phyloP scores from a whole-genome alignment of 495 filamentous ascomycete genomes.

The Aspergillus ostianus region DNA sequence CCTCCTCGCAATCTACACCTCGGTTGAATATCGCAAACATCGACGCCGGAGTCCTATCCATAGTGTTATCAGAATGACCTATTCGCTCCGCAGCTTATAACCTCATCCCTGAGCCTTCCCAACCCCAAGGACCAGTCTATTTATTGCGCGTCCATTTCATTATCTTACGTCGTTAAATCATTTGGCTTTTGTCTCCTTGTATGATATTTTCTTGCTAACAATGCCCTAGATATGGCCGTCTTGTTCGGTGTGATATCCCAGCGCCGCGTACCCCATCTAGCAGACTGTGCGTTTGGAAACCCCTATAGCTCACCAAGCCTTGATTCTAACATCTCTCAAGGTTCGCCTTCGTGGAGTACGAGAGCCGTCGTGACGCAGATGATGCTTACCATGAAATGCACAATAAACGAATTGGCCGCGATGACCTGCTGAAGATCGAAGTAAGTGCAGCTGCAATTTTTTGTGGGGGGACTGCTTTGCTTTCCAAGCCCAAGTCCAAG shows the following conservation, averaged over 20 bases:
- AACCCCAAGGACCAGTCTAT: not conserved
- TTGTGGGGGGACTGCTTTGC: not conserved
- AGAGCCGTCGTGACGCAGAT: slow-evolving; percentile 97
- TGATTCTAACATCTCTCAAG: slow-evolving; percentile 45
- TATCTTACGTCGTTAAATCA: not conserved
- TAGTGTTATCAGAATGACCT: slow-evolving; percentile 7
- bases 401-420: slow-evolving; percentile 95
- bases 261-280: slow-evolving; percentile 89
- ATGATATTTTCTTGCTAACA: not conserved
- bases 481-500: not conserved
- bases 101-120: not conserved
- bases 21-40: slow-evolving; percentile 22
- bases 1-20: slow-evolving; percentile 18
- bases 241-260: slow-evolving; percentile 98
- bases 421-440: slow-evolving; percentile 97
- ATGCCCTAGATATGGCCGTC: slow-evolving; percentile 82
- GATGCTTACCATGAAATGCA: slow-evolving; percentile 99
- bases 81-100: slow-evolving; percentile 6
- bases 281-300: slow-evolving; percentile 72
- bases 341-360: slow-evolving; percentile 99
- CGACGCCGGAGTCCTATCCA: slow-evolving; percentile 19
- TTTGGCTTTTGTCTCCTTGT: not conserved
- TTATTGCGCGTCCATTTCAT: not conserved
- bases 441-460: slow-evolving; percentile 46
- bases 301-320: slow-evolving; percentile 3